Evolutionary conservation across 1,284 basidiomycete genomes (phyloP), one percentile per base, ranked within the genome.

Genomic region (Cystobasidium sp.): DNA sequence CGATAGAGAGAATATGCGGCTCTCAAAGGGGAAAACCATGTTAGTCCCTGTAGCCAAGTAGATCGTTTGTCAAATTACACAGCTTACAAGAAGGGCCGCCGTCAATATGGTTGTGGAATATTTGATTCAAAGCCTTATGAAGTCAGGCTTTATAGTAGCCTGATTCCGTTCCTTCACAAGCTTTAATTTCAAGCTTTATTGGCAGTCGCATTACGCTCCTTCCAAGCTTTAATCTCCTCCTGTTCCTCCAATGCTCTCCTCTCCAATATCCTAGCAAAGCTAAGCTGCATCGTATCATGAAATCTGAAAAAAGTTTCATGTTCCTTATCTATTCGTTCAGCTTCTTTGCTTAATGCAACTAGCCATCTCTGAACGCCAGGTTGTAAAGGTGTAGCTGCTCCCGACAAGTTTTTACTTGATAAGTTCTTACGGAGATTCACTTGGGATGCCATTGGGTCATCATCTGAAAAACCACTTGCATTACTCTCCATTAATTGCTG

Each of bases 281-380:
- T 78, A 59, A 78, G 78, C 12, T 77, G 76, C 22, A 80, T 41
- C 20, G 78, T 77, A 65, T 80, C 78, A 20, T 78, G 53, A 74
- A 76, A 80, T 68, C 77, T 75, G 51, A 74, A 68, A 9, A 76
- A 75, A 2, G 75, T 76, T 39, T 77, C 65, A 61, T 78, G 77
- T 55, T 78, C 77, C 18, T 76, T 46, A 67, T 80, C 79, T 61
- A 80, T 78, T 20, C 79, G 70, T 68, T 80, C 79, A 0, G 78
- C 79, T 61, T 80, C 79, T 24, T 75, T 74, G 37, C 78, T 72
- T 31, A 80, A 46, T 12, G 77, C 77, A 18, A 76, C 59, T 22
- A 77, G 76, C 79, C 79, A 80, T 22, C 76, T 67, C 61, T 78
- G 78, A 65, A 79, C 78, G 16, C 76, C 76, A 55, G 75, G 59